phyloP scores from a whole-genome alignment of 768 basidiomycete species.

The Trametes gibbosa region DNA sequence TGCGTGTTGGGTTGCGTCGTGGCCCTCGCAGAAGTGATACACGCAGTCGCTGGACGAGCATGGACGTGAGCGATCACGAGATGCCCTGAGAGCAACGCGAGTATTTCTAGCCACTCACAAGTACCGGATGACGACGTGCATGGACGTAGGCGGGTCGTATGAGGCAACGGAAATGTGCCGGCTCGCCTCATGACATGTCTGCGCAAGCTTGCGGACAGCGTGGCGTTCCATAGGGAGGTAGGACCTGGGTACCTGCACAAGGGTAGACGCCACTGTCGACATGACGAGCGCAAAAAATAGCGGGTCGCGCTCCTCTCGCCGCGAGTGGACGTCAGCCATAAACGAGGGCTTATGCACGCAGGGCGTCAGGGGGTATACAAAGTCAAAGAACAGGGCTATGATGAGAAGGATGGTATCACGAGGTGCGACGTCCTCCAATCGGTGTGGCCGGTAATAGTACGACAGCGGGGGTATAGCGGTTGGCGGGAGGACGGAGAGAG shows the following conservation, averaged over 20 bases:
- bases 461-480: slow-evolving; percentile 56
- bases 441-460: slow-evolving; percentile 69
- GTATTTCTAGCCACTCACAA: slow-evolving; percentile 53
- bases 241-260: slow-evolving; percentile 85
- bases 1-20: slow-evolving; percentile 84
- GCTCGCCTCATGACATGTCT: slow-evolving; percentile 80
- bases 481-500: slow-evolving; percentile 44
- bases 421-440: slow-evolving; percentile 80
- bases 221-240: slow-evolving; percentile 86
- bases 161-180: slow-evolving; percentile 76
- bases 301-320: slow-evolving; percentile 82
- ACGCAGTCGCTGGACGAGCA: slow-evolving; percentile 73
- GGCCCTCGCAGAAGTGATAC: slow-evolving; percentile 87
- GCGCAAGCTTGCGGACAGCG: slow-evolving; percentile 81
- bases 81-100: not conserved
- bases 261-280: slow-evolving; percentile 82
- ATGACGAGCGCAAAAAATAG: slow-evolving; percentile 90
- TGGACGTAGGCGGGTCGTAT: slow-evolving; percentile 81
- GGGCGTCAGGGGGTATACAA: slow-evolving; percentile 88
- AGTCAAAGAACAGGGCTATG: slow-evolving; percentile 89
- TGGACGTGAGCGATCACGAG: slow-evolving; percentile 1
- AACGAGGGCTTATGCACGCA: slow-evolving; percentile 90
- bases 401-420: slow-evolving; percentile 79
- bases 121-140: slow-evolving; percentile 85
- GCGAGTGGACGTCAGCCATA: slow-evolving; percentile 81